Evolutionary conservation across 1,284 basidiomycete genomes (phyloP), one percentile per base, ranked within the genome.

Genomic region (Trichosporon sp.): DNA sequence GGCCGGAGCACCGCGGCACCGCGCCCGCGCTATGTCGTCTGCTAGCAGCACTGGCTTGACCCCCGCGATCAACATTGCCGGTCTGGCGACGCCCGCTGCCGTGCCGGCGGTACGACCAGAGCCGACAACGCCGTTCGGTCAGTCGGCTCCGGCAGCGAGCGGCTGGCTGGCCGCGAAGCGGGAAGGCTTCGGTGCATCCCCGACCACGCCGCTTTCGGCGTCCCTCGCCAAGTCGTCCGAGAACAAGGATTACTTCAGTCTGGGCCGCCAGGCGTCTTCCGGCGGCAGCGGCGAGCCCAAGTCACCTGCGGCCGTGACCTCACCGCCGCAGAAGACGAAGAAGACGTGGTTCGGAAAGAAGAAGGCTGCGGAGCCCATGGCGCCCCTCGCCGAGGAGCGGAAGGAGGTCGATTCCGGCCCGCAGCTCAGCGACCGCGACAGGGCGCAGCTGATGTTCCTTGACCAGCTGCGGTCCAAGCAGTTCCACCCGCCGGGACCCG

Each of bases 401-500:
- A 72, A 72, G 38, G 76, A 75, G 56, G 51, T 56, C 38, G 51
- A 70, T 10, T 31, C 65, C 76, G 76, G 73, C 6, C 77, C 79
- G 2, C 76, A 79, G 66, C 31, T 83, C 8, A 74, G 77, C 31
- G 80, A 82, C 32, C 71, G 79, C 19, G 82, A 85, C 70, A 75
- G 77, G 26, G 77, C 81, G 63, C 86, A 87, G 70, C 76, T 85
- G 4, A 75, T 75, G 3, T 79, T 91, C 8, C 79, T 90, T 32
- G 90, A 94, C 77, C 79, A 85, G 1, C 84, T 97, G 14, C 87
- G 96, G 1, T 86, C 90, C 0, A 87, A 88, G 14, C 86, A 90
- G 0, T 85, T 98, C 66, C 87, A 85, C 6, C 92, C 93, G 4
- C 91, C 93, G 0, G 79, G 89, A 0, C 87, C 89, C 5, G 96